Evolutionary conservation across 2,329 filamentous ascomycete species (phyloP), one percentile per base, ranked within the genome.

Genomic region (Amauroascus niger): DNA sequence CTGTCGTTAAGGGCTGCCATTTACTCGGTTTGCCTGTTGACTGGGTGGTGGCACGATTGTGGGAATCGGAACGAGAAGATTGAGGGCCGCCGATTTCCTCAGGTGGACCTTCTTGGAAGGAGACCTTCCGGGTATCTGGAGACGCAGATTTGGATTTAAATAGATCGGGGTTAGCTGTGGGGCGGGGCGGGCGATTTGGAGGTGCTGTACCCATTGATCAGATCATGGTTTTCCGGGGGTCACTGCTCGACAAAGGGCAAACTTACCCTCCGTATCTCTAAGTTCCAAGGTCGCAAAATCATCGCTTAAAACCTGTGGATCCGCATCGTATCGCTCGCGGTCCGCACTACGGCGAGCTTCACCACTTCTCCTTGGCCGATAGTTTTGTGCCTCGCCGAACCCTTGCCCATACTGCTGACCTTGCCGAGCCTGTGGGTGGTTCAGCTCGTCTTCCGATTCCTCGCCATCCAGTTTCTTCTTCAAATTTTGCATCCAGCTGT

Each of bases 401-500:
- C 32, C 28, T n/a, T 44, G 16, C 63, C 64, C 59, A 68, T 52
- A 39, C 28, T 45, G 52, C 28, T 47, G 53, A 20, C 30, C 35
- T 66, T 53, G 69, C 67, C 55, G 72, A 64, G 45, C 65, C 64
- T 18, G 63, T 58, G 18, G 64, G 61, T 33, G 71, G 69, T 46
- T 66, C 62, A 52, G 79, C 52, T 84, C 80, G 6, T 82, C 80
- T 22, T 89, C 86, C 52, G 85, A 80, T 55, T 89, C 87, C 59
- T 93, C 88, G 47, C 93, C 91, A 64, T 97, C 90, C 32, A 98
- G 80, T 69, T 84, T 88, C 79, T 97, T 97, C 74, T 88, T 93
- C 67, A 98, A 76, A 58, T 83, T 89, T 49, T 81, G 86, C 63
- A 98, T 88, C 90, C 91, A 97, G 48, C 81, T 80, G 72, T 95